These are phyloP conservation scores for Alternaria triticimaculans DNA, from an alignment of 2,329 filamentous ascomycete species.

Conservation along the genomic window DNA sequence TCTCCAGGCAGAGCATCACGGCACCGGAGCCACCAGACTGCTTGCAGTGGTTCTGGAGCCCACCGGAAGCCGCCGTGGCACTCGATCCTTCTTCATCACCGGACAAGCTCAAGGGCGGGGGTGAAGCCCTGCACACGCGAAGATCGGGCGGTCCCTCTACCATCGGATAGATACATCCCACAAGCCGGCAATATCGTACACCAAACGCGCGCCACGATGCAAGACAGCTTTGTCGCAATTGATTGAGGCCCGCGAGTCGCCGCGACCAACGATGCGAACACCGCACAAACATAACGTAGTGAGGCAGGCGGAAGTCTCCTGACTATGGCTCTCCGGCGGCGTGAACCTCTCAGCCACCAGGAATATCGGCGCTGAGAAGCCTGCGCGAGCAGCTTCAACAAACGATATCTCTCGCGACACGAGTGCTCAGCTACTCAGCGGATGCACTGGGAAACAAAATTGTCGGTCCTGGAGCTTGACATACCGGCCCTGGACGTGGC, in stretches of 20 bases:
- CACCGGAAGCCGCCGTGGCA: background rate
- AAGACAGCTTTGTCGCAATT: background rate
- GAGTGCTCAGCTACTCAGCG: background rate
- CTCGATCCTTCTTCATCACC: background rate
- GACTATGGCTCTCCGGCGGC: background rate
- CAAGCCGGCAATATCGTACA: background rate
- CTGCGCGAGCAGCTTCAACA: background rate
- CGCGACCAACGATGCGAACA: background rate
- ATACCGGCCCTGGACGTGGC: background rate
- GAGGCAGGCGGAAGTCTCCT: background rate
- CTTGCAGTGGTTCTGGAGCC: background rate
- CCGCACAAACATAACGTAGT: background rate
- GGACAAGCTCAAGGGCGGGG: background rate
- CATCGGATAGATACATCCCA: background rate
- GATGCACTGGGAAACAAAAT: background rate
- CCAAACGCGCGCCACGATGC: background rate
- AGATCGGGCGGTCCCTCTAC: background rate
- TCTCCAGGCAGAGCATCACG: background rate
- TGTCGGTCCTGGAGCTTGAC: background rate
- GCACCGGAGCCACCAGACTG: background rate
- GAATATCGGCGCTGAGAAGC: background rate
- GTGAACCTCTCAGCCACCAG: background rate
- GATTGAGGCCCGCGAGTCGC: background rate
- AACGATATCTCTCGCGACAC: background rate
- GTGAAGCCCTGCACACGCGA: background rate